Evolutionary conservation across 2,329 filamentous ascomycete species (phyloP), one percentile per base, ranked within the genome.

Genomic region (Diplodia mutila): DNA sequence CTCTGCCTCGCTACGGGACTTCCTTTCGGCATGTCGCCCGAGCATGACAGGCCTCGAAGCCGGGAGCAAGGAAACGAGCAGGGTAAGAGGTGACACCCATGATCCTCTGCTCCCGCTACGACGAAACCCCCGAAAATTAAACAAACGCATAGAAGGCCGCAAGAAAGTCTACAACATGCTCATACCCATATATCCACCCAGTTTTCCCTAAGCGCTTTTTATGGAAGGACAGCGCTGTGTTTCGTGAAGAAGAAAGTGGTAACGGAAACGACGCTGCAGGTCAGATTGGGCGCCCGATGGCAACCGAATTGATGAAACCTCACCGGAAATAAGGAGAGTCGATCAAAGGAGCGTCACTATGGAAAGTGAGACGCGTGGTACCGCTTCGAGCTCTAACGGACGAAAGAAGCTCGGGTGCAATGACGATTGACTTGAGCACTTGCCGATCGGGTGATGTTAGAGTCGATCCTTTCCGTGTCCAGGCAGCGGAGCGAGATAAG

Each of bases 121-220:
- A 23, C 59, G 18, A 7, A 34, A 37, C 27, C 42, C 59, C 59
- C 42, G 27, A 51, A 29, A 25, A 49, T 63, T 49, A 63, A 61
- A 63, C 59, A 51, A 63, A 32, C 18, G 46, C 49, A 37, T 51
- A 61, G 57, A 51, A 63, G 29, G 59, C 59, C n/a, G 42, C 59
- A 63, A 63, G 42, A 57, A 59, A 51, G 59, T 63, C 59, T 63
- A 63, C 59, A 63, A 63, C 59, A 63, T 63, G 59, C 59, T 63
- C 59, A 37, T 63, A 37, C 27, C 59, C 25, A 63, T 63, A 49
- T 63, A 51, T 51, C 59, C 59, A 63, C 46, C 59, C 59, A 29
- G n/a, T 34, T 48, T 63, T 48, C 59, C 59, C 59, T 63, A 63
- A 37, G 59, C 59, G 59, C 59, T 63, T 46, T 37, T 63, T 11